Evolutionary conservation across 2,329 filamentous ascomycete genomes (phyloP).

Genomic region (Lojkania enalia): DNA sequence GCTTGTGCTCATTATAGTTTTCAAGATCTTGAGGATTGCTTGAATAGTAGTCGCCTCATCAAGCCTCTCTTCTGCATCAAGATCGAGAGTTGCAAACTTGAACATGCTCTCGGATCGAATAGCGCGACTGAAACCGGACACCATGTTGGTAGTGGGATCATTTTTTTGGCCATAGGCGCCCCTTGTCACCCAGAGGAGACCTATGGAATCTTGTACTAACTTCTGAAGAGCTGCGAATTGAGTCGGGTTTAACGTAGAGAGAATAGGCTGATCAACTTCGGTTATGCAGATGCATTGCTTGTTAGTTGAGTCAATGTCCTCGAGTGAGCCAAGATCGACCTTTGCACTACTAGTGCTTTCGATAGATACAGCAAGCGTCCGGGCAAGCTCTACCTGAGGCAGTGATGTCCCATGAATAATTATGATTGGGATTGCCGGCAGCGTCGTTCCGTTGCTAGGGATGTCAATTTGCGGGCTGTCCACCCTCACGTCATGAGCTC

Average conservation of each 20-base stretch:
- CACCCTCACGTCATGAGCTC: neutral
- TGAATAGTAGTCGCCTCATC: slow-evolving; percentile 3
- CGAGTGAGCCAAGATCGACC: slow-evolving; percentile 11
- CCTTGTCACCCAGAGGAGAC: slow-evolving; percentile 14
- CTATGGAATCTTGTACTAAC: slow-evolving; percentile 7
- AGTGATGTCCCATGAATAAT: slow-evolving; percentile 19
- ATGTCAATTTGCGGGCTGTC: slow-evolving; percentile 10
- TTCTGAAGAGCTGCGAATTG: slow-evolving; percentile 12
- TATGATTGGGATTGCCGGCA: slow-evolving; percentile 12
- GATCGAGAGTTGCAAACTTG: slow-evolving; percentile 18
- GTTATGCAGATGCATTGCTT: slow-evolving; percentile 20
- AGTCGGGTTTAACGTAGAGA: slow-evolving; percentile 6
- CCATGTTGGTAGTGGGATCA: slow-evolving; percentile 17
- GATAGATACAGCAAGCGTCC: slow-evolving; percentile 16
- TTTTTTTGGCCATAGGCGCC: slow-evolving; percentile 10
- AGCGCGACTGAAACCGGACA: slow-evolving; percentile 15
- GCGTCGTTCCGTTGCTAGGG: neutral
- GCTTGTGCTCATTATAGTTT: slow-evolving; percentile 6
- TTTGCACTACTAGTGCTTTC: slow-evolving; percentile 8
- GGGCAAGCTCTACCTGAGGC: slow-evolving; percentile 18
- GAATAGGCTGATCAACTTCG: slow-evolving; percentile 12
- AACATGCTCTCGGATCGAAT: slow-evolving; percentile 18
- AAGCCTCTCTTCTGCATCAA: slow-evolving; percentile 12
- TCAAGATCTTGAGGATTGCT: slow-evolving; percentile 18
- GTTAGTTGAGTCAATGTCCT: slow-evolving; percentile 13